These are phyloP conservation scores for Suhomyces ambrosiae DNA, from an alignment of 1,139 yeast species.

Conservation along the genomic window DNA sequence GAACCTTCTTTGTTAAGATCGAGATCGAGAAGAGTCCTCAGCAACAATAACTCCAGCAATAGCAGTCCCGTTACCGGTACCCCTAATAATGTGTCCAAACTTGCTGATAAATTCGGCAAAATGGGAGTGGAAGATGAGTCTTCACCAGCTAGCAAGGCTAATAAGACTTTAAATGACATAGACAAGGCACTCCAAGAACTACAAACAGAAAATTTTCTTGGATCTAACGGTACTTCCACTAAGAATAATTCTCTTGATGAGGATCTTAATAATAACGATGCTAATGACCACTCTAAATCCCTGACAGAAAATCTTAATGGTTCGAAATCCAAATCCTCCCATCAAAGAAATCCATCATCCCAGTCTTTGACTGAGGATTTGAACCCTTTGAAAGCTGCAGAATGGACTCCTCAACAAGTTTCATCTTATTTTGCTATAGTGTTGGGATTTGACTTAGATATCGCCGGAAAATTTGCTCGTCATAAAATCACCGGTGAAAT, in stretches of 20 bases:
- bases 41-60: constrained; percentile 7
- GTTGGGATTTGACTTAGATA: constrained; percentile 70
- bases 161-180: constrained; percentile 73
- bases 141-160: constrained; percentile 28
- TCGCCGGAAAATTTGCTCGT: constrained; percentile 76
- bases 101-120: constrained; percentile 23
- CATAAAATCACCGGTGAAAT: constrained; percentile 91
- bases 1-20: constrained; percentile 49
- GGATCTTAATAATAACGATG: constrained; percentile 7
- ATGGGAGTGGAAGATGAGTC: constrained; percentile 21
- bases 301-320: background rate
- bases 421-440: constrained; percentile 66
- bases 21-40: constrained; percentile 53
- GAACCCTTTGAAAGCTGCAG: constrained; percentile 51
- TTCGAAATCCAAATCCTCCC: constrained; percentile 3
- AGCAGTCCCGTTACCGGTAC: constrained; percentile 10
- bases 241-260: constrained; percentile 6
- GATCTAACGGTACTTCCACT: constrained; percentile 12
- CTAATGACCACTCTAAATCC: constrained; percentile 2
- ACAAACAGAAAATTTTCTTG: constrained; percentile 32
- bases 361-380: constrained; percentile 37
- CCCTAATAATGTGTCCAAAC: constrained; percentile 17
- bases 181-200: constrained; percentile 83
- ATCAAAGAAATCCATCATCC: constrained; percentile 14
- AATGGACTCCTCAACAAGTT: constrained; percentile 91